These are phyloP conservation scores for Oryza coarctata DNA, from an alignment of 176 grass and related monocot genomes.

Conservation along the genomic window DNA sequence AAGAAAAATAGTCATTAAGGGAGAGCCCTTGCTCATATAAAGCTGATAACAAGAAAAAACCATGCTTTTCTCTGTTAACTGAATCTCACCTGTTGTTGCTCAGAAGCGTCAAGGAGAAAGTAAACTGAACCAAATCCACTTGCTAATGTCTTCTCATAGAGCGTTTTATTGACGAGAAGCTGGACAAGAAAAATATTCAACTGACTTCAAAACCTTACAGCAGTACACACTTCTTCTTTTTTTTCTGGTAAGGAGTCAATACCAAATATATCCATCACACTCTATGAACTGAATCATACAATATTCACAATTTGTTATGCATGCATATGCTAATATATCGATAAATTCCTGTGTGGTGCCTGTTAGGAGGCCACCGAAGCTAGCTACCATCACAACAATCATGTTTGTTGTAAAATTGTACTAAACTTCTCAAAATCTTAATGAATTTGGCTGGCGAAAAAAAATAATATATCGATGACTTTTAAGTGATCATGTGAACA, in stretches of 20 bases:
- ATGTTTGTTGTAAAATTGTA: no score
- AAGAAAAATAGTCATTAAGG: slow-evolving; percentile 11
- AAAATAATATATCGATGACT: slow-evolving; percentile 25
- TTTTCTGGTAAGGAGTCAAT: neutral
- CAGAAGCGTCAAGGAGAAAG: slow-evolving; percentile 96
- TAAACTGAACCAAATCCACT: slow-evolving; percentile 95
- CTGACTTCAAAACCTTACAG: neutral
- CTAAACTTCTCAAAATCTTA: no score
- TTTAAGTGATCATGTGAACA: slow-evolving; percentile 13
- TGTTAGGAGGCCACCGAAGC: no score
- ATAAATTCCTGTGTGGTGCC: no score
- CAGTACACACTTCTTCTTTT: neutral
- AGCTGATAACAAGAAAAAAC: neutral
- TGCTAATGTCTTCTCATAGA: slow-evolving; percentile 93
- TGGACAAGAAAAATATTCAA: slow-evolving; percentile 38
- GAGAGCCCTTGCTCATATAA: neutral
- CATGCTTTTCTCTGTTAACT: neutral
- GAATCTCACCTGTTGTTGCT: slow-evolving; percentile 86
- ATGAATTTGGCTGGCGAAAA: no score
- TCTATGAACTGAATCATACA: neutral
- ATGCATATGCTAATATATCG: slow-evolving; percentile 14
- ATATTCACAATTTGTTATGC: neutral
- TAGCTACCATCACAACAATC: no score
- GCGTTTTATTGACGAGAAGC: slow-evolving; percentile 92
- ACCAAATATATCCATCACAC: neutral